Conservation (phyloP, 2,329 filamentous ascomycete species). For the Gnomoniopsis sp. region DNA sequence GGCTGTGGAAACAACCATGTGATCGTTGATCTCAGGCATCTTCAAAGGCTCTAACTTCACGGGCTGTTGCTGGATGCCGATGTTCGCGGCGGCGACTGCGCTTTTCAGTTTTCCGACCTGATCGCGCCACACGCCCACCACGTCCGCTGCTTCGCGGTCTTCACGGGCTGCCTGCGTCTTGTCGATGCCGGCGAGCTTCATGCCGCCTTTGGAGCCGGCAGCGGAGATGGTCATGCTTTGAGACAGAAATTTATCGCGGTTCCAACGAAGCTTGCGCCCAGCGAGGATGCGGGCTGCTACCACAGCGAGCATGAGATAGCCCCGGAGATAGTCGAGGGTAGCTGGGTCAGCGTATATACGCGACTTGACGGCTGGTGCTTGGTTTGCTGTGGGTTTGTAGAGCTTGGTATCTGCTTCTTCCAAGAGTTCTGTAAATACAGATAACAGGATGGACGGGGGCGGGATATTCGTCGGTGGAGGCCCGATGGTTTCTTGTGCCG, state of each 20-base stretch:
- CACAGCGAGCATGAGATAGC: conserved; percentile 59
- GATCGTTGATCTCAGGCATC: conserved; percentile 70
- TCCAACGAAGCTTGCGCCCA: conserved; percentile 84
- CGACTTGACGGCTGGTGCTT: conserved; percentile 56
- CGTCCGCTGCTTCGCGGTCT: conserved; percentile 78
- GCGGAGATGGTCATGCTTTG: conserved; percentile 87
- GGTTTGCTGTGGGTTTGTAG: conserved; percentile 61
- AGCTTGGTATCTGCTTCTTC: conserved; percentile 60
- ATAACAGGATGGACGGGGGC: conserved; percentile 78
- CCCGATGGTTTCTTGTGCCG: conserved; percentile 26
- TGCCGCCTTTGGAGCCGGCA: conserved; percentile 67
- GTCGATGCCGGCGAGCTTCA: conserved; percentile 88
- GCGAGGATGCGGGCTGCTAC: conserved; percentile 79
- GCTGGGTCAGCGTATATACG: conserved; percentile 61
- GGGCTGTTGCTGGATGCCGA: conserved; percentile 29
- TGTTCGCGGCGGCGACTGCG: conserved; percentile 64
- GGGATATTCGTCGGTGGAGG: conserved; percentile 81
- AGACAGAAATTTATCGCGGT: conserved; percentile 77
- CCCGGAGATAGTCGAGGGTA: conserved; percentile 60
- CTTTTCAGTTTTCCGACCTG: conserved; percentile 72
- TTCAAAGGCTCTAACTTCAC: conserved; percentile 34
- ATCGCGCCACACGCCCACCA: conserved; percentile 70
- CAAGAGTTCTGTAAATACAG: conserved; percentile 71
- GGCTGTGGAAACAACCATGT: conserved; percentile 63
- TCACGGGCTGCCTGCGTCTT: conserved; percentile 79